A percentile compares a stretch with the other conserved stretches of the same genome.
Evolutionary conservation across 202 grass and related monocot genomes (phyloP).

Genomic region (Hordeum pubiflorum): DNA sequence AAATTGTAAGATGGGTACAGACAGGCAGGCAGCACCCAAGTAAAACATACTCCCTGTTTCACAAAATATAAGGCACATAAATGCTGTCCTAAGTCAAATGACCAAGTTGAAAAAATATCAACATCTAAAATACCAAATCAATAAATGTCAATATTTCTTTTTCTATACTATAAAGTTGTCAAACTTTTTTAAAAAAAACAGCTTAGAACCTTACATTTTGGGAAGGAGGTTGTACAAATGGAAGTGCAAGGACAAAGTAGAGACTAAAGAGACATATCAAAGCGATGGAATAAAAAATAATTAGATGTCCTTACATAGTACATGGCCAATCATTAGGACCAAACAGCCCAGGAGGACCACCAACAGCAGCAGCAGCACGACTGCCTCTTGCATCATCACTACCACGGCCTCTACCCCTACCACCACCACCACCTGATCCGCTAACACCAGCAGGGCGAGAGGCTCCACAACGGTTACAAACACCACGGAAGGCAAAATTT

Average conservation of each 20-base stretch:
- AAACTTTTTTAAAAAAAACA: no score
- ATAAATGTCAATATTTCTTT: neutral
- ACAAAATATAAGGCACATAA: neutral
- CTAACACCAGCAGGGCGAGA: slow-evolving; percentile 76
- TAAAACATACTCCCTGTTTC: neutral
- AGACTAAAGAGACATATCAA: neutral
- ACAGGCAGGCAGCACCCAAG: neutral
- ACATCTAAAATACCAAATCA: neutral
- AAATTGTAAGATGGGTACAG: neutral
- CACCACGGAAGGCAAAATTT: slow-evolving; percentile 94
- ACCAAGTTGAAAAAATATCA: neutral
- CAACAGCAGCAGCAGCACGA: slow-evolving; percentile 35
- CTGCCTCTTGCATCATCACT: slow-evolving; percentile 33
- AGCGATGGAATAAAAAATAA: neutral
- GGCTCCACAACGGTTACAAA: slow-evolving; percentile 86
- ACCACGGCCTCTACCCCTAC: slow-evolving; percentile 59
- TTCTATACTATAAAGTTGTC: no score
- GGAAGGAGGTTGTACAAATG: neutral
- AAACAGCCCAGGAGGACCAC: slow-evolving; percentile 85
- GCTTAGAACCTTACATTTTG: neutral
- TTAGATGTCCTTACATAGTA: slow-evolving; percentile 60
- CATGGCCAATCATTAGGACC: slow-evolving; percentile 98
- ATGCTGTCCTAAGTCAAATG: neutral
- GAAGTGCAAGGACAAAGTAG: neutral
- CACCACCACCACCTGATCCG: slow-evolving; percentile 48